Evolutionary conservation across 768 basidiomycete genomes (phyloP), one percentile per base, ranked within the genome.

Genomic region (Daedaleopsis sinensis): DNA sequence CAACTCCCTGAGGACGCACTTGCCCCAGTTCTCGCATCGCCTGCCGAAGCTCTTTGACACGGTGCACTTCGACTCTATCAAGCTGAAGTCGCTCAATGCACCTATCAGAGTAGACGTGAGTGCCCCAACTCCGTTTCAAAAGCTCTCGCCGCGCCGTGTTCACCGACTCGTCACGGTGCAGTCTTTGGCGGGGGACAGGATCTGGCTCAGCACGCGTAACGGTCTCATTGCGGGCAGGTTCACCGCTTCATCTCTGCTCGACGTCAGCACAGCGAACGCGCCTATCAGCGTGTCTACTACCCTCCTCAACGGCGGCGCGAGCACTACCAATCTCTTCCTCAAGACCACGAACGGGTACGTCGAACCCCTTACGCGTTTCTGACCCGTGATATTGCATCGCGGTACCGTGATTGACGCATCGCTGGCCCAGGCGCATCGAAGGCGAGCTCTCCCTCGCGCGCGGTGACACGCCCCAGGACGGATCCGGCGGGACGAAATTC

Each of bases 331-430:
- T 12, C 62, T 83, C 59, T 43, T 48, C 10, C 67, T 82, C 50
- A 64, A 57, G 21, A 80, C 81, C 1, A 72, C 59, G 27, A 84
- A 85, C 58, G 77, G 75, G 84, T 83, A 66, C 38, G 77, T 67
- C 9, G 11, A 10, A 10, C 39, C 18, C 3, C 39, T 42, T 42
- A 18, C 24, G 21, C 27, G 38, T 21, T 21, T 5, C 32, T 16
- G 12, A 3, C 15, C 11, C 12, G 19, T 19, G 8, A 19, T 7
- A 18, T 48, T 23, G 1, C 15, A 9, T 23, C 47, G 23, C 2
- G 2, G 42, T 11, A 43, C n/a, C 12, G 16, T 19, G 9, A 46
- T 18, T 46, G n/a, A 46, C 44, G 10, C n/a, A 2, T 6, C 47
- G 9, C 47, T 24, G 9, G 21, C n/a, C n/a, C 11, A 82, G 81